Percentiles rank a stretch among this genome's conserved stretches.
Evolutionary conservation across 768 basidiomycete species (phyloP).

Genomic region (Termitomyces sp.): DNA sequence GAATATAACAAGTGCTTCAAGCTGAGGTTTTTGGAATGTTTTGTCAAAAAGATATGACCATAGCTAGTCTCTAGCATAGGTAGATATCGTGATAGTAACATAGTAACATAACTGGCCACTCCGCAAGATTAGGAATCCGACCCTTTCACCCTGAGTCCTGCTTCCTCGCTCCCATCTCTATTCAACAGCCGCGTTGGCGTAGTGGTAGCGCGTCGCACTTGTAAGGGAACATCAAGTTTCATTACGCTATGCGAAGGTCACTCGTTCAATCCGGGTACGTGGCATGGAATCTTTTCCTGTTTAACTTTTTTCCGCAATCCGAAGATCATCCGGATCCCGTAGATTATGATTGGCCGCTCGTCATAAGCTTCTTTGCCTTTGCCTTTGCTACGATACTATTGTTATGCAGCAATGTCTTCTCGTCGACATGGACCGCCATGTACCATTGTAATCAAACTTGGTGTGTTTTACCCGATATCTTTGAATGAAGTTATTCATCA

Average conservation of each 20-base stretch:
- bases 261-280: conserved; percentile 10
- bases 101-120: too few relatives aligned
- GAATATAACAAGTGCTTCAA: too few relatives aligned
- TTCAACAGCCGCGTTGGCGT: not conserved
- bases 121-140: too few relatives aligned
- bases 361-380: too few relatives aligned
- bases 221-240: too few relatives aligned
- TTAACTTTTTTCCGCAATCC: not conserved
- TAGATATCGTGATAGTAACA: too few relatives aligned
- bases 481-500: not conserved
- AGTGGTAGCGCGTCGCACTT: conserved; percentile 1
- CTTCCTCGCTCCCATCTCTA: too few relatives aligned
- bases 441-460: conserved; percentile 86
- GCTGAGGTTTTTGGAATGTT: too few relatives aligned
- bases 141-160: too few relatives aligned
- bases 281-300: too few relatives aligned
- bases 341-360: not conserved
- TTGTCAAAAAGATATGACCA: too few relatives aligned
- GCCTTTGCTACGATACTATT: not conserved
- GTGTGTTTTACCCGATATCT: conserved; percentile 27
- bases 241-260: not conserved
- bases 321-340: not conserved
- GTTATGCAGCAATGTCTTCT: conserved; percentile 11
- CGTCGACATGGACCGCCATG: conserved; percentile 30
- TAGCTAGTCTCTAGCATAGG: too few relatives aligned